Percentiles rank a stretch among this genome's conserved stretches.
Evolutionary conservation across 2,329 filamentous ascomycete species (phyloP).

Genomic region (Trichoderma simmonsii): DNA sequence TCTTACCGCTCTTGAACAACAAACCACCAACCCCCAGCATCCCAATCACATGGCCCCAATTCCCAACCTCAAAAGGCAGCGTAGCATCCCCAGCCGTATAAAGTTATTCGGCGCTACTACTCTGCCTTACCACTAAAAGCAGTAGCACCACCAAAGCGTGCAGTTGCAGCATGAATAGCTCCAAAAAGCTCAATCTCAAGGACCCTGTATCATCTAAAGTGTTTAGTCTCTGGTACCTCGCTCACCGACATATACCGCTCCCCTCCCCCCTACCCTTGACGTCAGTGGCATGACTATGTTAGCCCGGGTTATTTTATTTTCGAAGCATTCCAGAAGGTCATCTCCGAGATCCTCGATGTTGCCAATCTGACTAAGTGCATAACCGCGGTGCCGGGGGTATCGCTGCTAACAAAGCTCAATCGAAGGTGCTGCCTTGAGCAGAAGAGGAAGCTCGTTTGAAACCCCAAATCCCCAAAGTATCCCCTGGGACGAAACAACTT

Average conservation of each 20-base stretch:
- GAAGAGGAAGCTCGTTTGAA: background rate
- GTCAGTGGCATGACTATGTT: background rate
- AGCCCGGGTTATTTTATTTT: background rate
- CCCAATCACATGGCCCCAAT: background rate
- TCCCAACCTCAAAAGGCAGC: background rate
- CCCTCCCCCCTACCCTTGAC: background rate
- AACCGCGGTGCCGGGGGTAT: background rate
- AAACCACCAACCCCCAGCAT: background rate
- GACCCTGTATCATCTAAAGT: background rate
- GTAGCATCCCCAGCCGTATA: background rate
- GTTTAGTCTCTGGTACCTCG: background rate
- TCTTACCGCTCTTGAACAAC: background rate
- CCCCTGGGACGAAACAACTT: background rate
- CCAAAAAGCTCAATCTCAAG: background rate
- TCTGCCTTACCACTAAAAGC: background rate
- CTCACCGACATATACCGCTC: background rate
- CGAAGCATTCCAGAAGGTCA: slow-evolving; percentile 13
- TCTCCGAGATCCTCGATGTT: slow-evolving; percentile 12
- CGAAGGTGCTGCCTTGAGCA: background rate
- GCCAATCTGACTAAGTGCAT: background rate
- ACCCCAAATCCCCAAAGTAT: background rate
- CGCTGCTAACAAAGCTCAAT: background rate
- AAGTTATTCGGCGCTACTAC: background rate
- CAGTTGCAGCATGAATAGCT: background rate
- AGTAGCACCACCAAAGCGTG: background rate